phyloP scores from a whole-genome alignment of 1,139 yeast species.

The Tardiomyces blankii region DNA sequence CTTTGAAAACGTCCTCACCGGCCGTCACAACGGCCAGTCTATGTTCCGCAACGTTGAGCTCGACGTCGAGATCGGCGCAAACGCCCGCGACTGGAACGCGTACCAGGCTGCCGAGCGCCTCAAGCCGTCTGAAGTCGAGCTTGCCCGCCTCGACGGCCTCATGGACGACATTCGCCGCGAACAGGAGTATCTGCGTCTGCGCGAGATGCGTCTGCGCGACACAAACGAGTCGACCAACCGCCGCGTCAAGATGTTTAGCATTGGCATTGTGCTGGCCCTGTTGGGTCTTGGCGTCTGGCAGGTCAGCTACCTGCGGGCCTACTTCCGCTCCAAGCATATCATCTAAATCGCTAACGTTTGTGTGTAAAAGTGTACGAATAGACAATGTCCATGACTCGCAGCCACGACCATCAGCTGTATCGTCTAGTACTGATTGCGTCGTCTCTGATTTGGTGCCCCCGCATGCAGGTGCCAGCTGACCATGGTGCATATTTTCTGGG shows the following conservation, averaged over 20 bases:
- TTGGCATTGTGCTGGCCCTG: conserved; percentile 55
- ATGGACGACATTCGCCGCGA: conserved; percentile 71
- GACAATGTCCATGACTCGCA: neutral
- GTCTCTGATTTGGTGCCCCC: too few species aligned
- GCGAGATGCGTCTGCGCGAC: conserved; percentile 91
- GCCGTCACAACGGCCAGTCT: conserved; percentile 16
- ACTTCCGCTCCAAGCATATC: conserved; percentile 90
- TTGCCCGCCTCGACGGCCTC: conserved; percentile 72
- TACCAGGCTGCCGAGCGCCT: conserved; percentile 86
- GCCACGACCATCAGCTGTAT: too few species aligned
- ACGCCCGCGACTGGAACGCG: conserved; percentile 97
- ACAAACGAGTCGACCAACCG: conserved; percentile 91
- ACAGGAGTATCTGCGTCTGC: conserved; percentile 66
- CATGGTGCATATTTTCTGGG: too few species aligned
- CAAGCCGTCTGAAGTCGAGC: conserved; percentile 83
- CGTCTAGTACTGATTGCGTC: conserved; percentile 1
- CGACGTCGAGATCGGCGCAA: conserved; percentile 91
- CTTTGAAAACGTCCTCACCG: conserved; percentile 53
- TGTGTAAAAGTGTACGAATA: neutral
- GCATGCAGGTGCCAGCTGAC: too few species aligned
- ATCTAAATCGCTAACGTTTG: conserved; percentile 33
- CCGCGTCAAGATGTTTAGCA: conserved; percentile 70
- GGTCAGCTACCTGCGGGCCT: conserved; percentile 79
- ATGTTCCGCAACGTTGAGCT: conserved; percentile 51
- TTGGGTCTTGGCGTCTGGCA: conserved; percentile 85